Evolutionary conservation across 768 basidiomycete genomes (phyloP).

Genomic region (Podaxis rugospora): DNA sequence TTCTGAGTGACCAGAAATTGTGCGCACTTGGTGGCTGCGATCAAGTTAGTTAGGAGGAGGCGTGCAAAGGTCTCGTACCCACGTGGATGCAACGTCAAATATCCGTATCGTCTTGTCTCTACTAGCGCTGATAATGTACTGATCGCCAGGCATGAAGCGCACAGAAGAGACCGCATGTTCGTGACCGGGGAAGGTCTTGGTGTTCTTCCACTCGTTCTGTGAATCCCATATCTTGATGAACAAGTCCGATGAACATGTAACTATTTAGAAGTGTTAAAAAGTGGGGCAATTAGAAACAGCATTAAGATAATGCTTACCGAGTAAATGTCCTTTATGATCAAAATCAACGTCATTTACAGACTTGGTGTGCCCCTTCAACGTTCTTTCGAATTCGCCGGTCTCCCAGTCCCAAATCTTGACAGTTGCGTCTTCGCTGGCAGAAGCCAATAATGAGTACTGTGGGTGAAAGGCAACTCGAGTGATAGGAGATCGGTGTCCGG

Average conservation of each 20-base stretch:
- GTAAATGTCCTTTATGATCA: constrained; percentile 76
- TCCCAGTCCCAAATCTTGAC: constrained; percentile 98
- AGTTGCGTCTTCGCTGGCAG: constrained; percentile 84
- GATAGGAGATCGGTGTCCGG: constrained; percentile 73
- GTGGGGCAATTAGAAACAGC: neutral
- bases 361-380: constrained; percentile 89
- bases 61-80: constrained; percentile 23
- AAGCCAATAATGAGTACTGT: constrained; percentile 74
- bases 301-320: constrained; percentile 48
- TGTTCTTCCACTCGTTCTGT: constrained; percentile 86
- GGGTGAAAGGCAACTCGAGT: constrained; percentile 86
- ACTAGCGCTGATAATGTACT: constrained; percentile 80
- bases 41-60: constrained; percentile 7
- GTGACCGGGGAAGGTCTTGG: constrained; percentile 82
- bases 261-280: constrained; percentile 25
- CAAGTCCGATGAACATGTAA: constrained; percentile 76
- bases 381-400: constrained; percentile 88
- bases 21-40: constrained; percentile 66
- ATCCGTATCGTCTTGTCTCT: constrained; percentile 82
- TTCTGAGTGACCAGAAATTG: constrained; percentile 73
- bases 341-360: constrained; percentile 85
- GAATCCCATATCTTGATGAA: constrained; percentile 94
- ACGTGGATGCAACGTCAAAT: constrained; percentile 88
- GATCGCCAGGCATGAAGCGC: constrained; percentile 81
- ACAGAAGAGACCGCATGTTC: constrained; percentile 89